These are phyloP conservation scores for Chondrostereum purpureum DNA, from an alignment of 1,284 basidiomycete genomes.

Conservation along the genomic window DNA sequence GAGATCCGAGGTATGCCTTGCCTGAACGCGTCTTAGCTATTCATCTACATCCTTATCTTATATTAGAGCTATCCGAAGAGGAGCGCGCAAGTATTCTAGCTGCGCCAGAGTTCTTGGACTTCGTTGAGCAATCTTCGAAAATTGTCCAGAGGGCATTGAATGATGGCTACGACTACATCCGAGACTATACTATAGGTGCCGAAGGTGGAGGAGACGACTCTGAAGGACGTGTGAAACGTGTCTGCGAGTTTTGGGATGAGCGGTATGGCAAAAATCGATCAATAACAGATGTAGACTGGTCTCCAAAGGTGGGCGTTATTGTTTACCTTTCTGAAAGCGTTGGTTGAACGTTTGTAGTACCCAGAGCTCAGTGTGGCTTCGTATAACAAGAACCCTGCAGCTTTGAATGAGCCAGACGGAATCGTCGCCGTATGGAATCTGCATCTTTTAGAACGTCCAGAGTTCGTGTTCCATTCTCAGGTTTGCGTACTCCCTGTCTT, in stretches of 20 bases:
- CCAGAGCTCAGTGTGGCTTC: conserved; percentile 92
- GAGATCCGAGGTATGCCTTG: conserved; percentile 62
- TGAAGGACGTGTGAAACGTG: conserved; percentile 81
- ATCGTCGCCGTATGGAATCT: conserved; percentile 97
- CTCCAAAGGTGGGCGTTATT: conserved; percentile 65
- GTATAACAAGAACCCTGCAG: conserved; percentile 93
- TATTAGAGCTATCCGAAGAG: conserved; percentile 74
- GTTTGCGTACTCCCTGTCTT: conserved; percentile 33
- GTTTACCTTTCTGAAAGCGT: not conserved
- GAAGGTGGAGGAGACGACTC: conserved; percentile 81
- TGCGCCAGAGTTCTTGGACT: conserved; percentile 86
- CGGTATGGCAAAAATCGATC: conserved; percentile 86
- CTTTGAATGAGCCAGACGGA: conserved; percentile 91
- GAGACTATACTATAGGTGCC: conserved; percentile 86
- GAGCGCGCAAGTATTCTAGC: conserved; percentile 77
- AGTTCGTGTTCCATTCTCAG: conserved; percentile 97
- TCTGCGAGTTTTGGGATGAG: conserved; percentile 88
- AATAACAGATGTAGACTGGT: conserved; percentile 97
- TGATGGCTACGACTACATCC: conserved; percentile 94
- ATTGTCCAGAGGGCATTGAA: conserved; percentile 95
- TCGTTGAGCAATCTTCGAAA: conserved; percentile 92
- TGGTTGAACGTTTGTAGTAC: conserved; percentile 74
- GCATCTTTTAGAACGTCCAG: conserved; percentile 89
- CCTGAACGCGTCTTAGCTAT: not conserved
- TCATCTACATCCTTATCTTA: conserved; percentile 7